Evolutionary conservation across 257 asterid genomes (phyloP).

Genomic region (Solanum ossicruentum): DNA sequence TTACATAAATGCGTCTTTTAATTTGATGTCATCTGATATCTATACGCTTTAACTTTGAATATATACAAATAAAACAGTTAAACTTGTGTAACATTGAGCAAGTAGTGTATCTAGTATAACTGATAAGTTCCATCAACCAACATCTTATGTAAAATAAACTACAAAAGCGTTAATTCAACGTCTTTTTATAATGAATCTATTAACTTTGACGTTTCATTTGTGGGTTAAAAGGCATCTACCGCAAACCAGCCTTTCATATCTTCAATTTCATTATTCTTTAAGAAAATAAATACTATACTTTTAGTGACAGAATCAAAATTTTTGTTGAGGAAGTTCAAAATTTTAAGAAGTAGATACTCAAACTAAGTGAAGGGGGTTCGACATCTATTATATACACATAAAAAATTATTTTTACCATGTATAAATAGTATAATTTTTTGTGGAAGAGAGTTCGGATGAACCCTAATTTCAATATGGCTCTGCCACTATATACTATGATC

Average conservation of each 20-base stretch:
- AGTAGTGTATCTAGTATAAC: neutral
- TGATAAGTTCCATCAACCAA: neutral
- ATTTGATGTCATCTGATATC: neutral
- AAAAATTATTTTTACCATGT: too few species aligned
- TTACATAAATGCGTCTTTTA: neutral
- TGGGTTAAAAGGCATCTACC: neutral
- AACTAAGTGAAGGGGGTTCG: too few species aligned
- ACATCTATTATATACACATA: too few species aligned
- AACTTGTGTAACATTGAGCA: accelerated
- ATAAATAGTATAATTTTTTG: too few species aligned
- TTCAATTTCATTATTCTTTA: neutral
- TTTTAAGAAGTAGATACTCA: too few species aligned
- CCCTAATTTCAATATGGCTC: too few species aligned
- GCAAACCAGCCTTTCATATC: neutral
- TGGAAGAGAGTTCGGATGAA: too few species aligned
- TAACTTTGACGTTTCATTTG: too few species aligned
- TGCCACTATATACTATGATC: too few species aligned
- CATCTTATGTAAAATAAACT: neutral
- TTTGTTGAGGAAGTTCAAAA: too few species aligned
- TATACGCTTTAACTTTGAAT: neutral
- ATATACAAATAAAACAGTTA: neutral
- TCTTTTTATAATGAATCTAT: neutral
- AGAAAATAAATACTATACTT: neutral
- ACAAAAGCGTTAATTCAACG: too few species aligned
- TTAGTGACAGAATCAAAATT: accelerated